A percentile compares a stretch with the other conserved stretches of the same genome.
Evolutionary conservation across 495 filamentous ascomycete genomes (phyloP).

Genomic region (Penicillium soppii): DNA sequence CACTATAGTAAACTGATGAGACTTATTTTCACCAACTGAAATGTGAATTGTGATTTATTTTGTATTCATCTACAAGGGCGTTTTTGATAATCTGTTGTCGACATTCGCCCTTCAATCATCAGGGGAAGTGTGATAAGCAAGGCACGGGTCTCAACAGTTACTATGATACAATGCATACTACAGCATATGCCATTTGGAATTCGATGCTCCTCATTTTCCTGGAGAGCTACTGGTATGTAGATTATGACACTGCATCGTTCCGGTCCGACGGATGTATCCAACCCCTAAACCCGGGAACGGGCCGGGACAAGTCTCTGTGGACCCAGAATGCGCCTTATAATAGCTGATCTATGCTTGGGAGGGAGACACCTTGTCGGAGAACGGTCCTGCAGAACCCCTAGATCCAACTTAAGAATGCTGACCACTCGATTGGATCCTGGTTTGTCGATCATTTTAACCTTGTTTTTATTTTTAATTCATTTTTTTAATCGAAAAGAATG

Average conservation of each 20-base stretch:
- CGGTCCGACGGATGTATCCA: not conserved
- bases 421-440: constrained; percentile 19
- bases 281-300: not conserved
- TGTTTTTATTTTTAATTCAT: not conserved
- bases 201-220: not conserved
- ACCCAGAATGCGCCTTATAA: constrained; percentile 4
- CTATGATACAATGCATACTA: no score
- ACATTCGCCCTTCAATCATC: no score
- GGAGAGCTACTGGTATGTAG: not conserved
- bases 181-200: not conserved
- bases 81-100: no score
- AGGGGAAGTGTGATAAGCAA: no score
- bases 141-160: no score
- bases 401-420: constrained; percentile 13
- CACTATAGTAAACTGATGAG: no score
- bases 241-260: constrained; percentile 2
- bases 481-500: no score
- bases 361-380: constrained; percentile 3
- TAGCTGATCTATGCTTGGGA: not conserved
- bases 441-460: constrained; percentile 8
- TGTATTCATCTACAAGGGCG: no score
- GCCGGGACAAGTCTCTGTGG: constrained; percentile 4
- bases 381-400: constrained; percentile 10
- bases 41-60: no score
- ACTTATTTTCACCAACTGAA: no score